Conservation (phyloP, 1,284 basidiomycete species). For the Sutorius eximius region DNA sequence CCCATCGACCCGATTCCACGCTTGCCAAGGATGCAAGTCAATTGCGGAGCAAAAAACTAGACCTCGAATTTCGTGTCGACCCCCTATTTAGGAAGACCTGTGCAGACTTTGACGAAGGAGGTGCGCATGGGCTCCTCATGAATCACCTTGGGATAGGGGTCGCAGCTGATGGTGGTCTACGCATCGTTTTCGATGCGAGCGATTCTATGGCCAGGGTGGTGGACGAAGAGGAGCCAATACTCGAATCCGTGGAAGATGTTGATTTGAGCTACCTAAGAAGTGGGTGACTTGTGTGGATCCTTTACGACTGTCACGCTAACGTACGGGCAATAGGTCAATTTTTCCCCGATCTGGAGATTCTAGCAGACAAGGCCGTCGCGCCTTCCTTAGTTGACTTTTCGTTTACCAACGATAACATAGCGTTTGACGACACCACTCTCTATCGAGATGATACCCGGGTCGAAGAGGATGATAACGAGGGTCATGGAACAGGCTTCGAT, state of each 20-base stretch:
- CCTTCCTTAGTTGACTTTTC: slow-evolving; percentile 80
- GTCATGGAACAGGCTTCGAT: slow-evolving; percentile 37
- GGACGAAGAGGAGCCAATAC: slow-evolving; percentile 67
- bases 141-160: slow-evolving; percentile 81
- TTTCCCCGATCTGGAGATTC: slow-evolving; percentile 61
- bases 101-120: slow-evolving; percentile 98
- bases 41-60: slow-evolving; percentile 89
- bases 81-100: slow-evolving; percentile 97
- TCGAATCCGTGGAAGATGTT: slow-evolving; percentile 66
- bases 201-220: slow-evolving; percentile 82
- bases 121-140: slow-evolving; percentile 92
- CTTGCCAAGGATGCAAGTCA: slow-evolving; percentile 82
- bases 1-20: slow-evolving; percentile 73
- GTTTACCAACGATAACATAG: slow-evolving; percentile 64
- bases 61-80: slow-evolving; percentile 94
- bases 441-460: slow-evolving; percentile 50
- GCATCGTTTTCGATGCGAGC: slow-evolving; percentile 95
- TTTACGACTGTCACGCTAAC: slow-evolving; percentile 6
- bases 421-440: slow-evolving; percentile 62
- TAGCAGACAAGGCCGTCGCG: slow-evolving; percentile 74
- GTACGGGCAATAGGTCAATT: slow-evolving; percentile 51
- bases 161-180: slow-evolving; percentile 79
- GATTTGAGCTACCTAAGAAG: slow-evolving; percentile 70
- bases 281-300: slow-evolving; percentile 38
- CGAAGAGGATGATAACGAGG: slow-evolving; percentile 50